Evolutionary conservation across 768 basidiomycete genomes (phyloP).

Genomic region (Neoboletus magnificus): DNA sequence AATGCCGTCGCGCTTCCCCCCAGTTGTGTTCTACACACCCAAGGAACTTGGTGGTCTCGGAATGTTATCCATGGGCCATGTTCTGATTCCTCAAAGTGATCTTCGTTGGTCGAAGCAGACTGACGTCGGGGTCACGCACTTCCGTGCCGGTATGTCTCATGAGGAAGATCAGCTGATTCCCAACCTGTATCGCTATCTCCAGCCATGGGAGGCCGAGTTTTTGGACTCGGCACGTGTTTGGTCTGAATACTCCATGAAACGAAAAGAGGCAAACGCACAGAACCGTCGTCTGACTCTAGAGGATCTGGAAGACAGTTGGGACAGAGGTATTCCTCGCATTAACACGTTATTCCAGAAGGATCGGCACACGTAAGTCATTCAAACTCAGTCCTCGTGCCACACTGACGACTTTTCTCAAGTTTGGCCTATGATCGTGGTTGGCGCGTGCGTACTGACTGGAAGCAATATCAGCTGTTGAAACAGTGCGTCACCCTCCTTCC

Average conservation of each 20-base stretch:
- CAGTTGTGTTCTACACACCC: conserved; percentile 93
- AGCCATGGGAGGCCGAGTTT: conserved; percentile 98
- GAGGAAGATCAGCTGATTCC: conserved; percentile 95
- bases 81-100: conserved; percentile 96
- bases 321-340: conserved; percentile 96
- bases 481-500: conserved; percentile 50
- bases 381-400: neutral
- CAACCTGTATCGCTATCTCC: conserved; percentile 93
- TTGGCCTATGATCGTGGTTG: conserved; percentile 98
- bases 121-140: conserved; percentile 95
- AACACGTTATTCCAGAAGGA: conserved; percentile 99
- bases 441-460: conserved; percentile 98
- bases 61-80: conserved; percentile 99
- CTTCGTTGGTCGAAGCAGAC: conserved; percentile 98
- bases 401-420: conserved; percentile 32
- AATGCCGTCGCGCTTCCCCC: conserved; percentile 99
- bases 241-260: conserved; percentile 99
- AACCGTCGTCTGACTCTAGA: conserved; percentile 95
- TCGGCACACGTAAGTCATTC: conserved; percentile 69
- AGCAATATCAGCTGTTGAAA: conserved; percentile 91
- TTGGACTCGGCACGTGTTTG: conserved; percentile 97
- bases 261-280: conserved; percentile 99
- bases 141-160: conserved; percentile 98
- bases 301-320: conserved; percentile 98
- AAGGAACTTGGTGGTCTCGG: conserved; percentile 98